Evolutionary conservation across 441 rosid genomes (phyloP), one percentile per base, ranked within the genome.

Genomic region (Aleurites moluccanus): DNA sequence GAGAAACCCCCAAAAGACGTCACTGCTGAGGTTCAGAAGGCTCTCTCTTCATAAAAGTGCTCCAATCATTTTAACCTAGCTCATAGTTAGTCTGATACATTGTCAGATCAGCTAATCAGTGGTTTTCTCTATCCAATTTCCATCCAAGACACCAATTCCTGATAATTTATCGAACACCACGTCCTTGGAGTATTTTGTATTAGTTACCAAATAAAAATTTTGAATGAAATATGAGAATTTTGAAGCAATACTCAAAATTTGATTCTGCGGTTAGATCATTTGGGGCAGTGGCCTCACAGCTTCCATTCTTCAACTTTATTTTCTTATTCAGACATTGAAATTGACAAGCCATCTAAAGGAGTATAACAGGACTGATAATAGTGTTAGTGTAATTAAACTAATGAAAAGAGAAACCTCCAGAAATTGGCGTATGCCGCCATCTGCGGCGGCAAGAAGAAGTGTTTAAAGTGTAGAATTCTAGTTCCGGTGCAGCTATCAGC

Each of bases 21-120:
- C 38, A 27, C 56, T 21, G 56, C 35, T 11, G 70, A 57, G 33
- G 62, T 57, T 57, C 62, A 57, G 62, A 57, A 57, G 33, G 62
- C 14, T 57, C 62, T 57, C 16, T 23, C 60, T n/a, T 55, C 62
- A 57, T 57, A 57, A 11, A 30, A 57, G 62, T 11, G 30, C 3
- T 11, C 56, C 4, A 1, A 1, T 52, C 21, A 13, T 52, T 16
- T 50, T 6, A n/a, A n/a, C n/a, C n/a, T 52, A 52, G 56, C 4
- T 18, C 10, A 9, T 52, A 52, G 23, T 65, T 65, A 6, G 28
- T 65, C 60, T 20, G 25, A 50, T 10, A 25, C 33, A 42, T 21
- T 66, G 40, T 20, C 28, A 10, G 45, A 68, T 25, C 3, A 16
- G 61, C 60, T 3, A 50, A 30, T 50, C 61, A 30, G 45, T 33